Conservation (phyloP, 306 rosid genomes). For the Vigna nakashimae region DNA sequence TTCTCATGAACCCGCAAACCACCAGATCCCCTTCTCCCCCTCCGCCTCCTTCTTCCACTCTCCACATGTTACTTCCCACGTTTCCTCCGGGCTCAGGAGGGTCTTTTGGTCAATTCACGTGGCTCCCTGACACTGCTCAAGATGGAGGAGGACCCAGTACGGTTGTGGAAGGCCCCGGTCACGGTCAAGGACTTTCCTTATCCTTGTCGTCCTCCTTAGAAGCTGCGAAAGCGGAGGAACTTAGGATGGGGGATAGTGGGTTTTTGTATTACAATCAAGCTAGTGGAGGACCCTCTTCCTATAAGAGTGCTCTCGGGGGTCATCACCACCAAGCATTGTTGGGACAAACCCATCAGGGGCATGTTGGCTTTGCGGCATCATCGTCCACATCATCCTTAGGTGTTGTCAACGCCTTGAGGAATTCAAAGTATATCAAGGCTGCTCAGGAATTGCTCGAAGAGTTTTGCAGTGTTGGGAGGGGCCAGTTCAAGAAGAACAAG, state of each 20-base stretch:
- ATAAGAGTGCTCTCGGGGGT: conserved; percentile 45
- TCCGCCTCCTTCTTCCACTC: conserved; percentile 64
- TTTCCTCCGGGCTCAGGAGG: conserved; percentile 57
- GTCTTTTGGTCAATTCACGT: conserved; percentile 72
- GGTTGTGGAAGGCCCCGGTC: conserved; percentile 52
- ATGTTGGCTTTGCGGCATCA: conserved; percentile 54
- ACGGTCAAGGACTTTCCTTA: conserved; percentile 72
- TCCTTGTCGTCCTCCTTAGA: conserved; percentile 71
- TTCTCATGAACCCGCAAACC: conserved; percentile 86
- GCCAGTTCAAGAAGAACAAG: conserved; percentile 80
- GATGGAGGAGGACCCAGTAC: conserved; percentile 20
- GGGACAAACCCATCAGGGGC: conserved; percentile 50
- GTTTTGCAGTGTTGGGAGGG: conserved; percentile 88
- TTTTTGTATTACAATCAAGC: conserved; percentile 58
- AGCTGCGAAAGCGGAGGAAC: conserved; percentile 67
- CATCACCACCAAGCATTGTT: conserved; percentile 28
- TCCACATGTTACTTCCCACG: conserved; percentile 75
- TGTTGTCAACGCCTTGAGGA: conserved; percentile 72
- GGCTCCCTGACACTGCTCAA: conserved; percentile 41
- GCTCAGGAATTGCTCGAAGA: conserved; percentile 86
- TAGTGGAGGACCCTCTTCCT: conserved; percentile 50
- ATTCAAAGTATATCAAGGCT: conserved; percentile 71
- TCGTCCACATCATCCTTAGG: conserved; percentile 54
- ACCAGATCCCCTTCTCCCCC: conserved; percentile 82
- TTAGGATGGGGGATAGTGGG: conserved; percentile 60